phyloP scores from a whole-genome alignment of 176 grass and related monocot species.

The Aechmea fasciata region DNA sequence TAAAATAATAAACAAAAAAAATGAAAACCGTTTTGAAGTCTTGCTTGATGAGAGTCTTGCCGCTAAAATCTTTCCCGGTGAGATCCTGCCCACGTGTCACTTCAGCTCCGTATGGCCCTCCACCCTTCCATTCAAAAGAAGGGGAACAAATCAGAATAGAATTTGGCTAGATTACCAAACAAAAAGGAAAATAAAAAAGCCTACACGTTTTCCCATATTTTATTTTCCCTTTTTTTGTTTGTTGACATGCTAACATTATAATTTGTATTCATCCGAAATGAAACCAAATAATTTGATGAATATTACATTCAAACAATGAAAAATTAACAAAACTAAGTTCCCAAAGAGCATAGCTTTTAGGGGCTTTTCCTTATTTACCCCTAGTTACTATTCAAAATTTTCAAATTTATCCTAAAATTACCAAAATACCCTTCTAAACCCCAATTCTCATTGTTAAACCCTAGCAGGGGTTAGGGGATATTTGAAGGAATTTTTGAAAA shows the following conservation, averaged over 20 bases:
- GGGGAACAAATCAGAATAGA: not conserved
- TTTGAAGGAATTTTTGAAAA: too few species aligned
- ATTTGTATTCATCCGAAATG: not conserved
- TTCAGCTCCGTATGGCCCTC: constrained; percentile 74
- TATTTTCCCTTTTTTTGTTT: not conserved
- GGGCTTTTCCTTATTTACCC: too few species aligned
- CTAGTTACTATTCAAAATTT: too few species aligned
- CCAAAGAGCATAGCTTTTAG: too few species aligned
- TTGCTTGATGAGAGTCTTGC: constrained; percentile 79
- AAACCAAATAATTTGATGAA: not conserved
- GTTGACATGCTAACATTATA: not conserved
- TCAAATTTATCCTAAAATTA: too few species aligned
- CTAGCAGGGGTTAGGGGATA: too few species aligned
- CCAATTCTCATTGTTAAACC: too few species aligned
- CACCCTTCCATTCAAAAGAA: constrained; percentile 38
- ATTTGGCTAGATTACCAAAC: not conserved
- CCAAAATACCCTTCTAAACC: too few species aligned
- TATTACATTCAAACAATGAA: not conserved
- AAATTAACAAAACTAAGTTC: not conserved
- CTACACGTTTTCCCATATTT: not conserved
- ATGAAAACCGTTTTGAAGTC: constrained; percentile 77
- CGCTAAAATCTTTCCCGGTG: constrained; percentile 89
- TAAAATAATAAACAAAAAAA: not conserved
- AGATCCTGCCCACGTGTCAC: constrained; percentile 90
- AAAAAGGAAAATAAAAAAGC: not conserved